Conservation (phyloP, 2,329 filamentous ascomycete genomes). For the Pyrenochaeta sp. region DNA sequence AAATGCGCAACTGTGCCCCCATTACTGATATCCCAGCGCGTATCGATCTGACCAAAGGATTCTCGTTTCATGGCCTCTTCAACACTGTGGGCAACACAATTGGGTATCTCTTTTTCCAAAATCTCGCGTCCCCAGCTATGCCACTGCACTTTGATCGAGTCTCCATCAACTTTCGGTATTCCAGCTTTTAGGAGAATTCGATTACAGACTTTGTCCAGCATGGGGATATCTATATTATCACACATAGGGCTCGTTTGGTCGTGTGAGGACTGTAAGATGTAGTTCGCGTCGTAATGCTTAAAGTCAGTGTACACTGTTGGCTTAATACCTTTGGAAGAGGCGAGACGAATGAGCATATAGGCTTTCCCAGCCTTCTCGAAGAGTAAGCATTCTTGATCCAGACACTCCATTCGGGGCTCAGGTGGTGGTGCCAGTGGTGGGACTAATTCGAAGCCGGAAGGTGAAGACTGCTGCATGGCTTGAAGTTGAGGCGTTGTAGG, state of each 20-base stretch:
- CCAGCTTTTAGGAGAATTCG: background rate
- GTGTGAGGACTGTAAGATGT: too few relatives aligned
- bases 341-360: too few relatives aligned
- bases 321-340: too few relatives aligned
- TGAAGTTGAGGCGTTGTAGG: too few relatives aligned
- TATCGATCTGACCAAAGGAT: background rate
- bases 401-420: background rate
- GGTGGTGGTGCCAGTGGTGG: background rate
- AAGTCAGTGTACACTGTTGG: too few relatives aligned
- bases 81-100: background rate
- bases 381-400: background rate
- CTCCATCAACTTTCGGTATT: background rate
- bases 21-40: background rate
- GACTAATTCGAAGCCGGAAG: background rate
- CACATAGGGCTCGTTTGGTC: too few relatives aligned
- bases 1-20: too few relatives aligned
- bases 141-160: background rate
- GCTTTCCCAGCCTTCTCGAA: too few relatives aligned
- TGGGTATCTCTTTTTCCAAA: background rate
- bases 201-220: too few relatives aligned
- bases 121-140: background rate
- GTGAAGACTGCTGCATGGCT: too few relatives aligned
- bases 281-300: too few relatives aligned
- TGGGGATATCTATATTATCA: too few relatives aligned
- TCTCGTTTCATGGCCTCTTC: background rate